phyloP scores from a whole-genome alignment of 2,329 filamentous ascomycete genomes.

The Emmonsiellopsis sp. region DNA sequence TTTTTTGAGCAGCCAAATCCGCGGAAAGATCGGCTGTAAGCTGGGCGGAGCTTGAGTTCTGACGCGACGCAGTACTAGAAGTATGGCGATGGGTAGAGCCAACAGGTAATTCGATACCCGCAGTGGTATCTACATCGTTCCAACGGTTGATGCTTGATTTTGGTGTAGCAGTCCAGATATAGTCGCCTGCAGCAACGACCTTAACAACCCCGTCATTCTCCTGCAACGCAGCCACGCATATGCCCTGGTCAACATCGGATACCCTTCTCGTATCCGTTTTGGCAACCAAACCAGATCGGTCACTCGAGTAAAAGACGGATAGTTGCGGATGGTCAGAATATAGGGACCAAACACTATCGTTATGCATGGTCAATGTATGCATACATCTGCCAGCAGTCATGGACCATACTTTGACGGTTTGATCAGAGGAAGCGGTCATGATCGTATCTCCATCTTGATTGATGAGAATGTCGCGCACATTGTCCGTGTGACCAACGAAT shows the following conservation, averaged over 20 bases:
- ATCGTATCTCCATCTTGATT: constrained; percentile 83
- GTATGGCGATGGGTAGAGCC: constrained; percentile 48
- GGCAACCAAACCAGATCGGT: constrained; percentile 84
- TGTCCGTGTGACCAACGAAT: constrained; percentile 93
- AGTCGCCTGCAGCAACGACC: constrained; percentile 55
- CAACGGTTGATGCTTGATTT: constrained; percentile 89
- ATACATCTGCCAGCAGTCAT: constrained; percentile 91
- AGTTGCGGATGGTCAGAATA: constrained; percentile 81
- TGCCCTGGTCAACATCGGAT: constrained; percentile 71
- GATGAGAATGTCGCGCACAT: constrained; percentile 81
- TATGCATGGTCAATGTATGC: constrained; percentile 98
- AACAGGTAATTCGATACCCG: constrained; percentile 49
- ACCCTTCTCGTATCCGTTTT: constrained; percentile 83
- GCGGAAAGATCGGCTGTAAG: constrained; percentile 24
- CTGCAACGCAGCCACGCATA: constrained; percentile 83
- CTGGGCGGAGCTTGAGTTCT: constrained; percentile 19
- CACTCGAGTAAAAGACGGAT: constrained; percentile 86
- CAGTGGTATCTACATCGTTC: constrained; percentile 72
- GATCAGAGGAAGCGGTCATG: constrained; percentile 88
- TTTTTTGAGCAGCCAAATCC: constrained; percentile 33
- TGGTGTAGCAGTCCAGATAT: constrained; percentile 83
- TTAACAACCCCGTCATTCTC: constrained; percentile 67
- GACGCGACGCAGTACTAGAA: constrained; percentile 32
- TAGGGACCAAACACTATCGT: constrained; percentile 93
- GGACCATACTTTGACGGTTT: constrained; percentile 97